Base-by-base conservation (phyloP, 495 filamentous ascomycete genomes). In the Penicillium lagena region DNA sequence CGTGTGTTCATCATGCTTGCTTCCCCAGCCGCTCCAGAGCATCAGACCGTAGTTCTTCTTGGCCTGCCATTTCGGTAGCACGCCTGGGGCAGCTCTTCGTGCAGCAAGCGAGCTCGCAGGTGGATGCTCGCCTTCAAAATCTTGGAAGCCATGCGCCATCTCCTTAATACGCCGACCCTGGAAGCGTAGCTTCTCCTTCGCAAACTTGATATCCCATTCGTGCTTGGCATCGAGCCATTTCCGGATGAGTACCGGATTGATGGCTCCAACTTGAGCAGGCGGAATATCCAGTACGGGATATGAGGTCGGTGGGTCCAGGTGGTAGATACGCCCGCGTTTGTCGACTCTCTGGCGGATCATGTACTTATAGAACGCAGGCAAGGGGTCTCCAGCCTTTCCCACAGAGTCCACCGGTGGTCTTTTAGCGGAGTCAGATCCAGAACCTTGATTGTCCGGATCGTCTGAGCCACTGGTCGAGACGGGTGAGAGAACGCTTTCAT, bases 261-360 rank as follows among this genome's bases (percentile, higher is more conserved):
- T 74, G 7, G 86, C 73, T 8, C 91, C 91, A 27, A 97, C 75
- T 4, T 80, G 69, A 4, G 78, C 72, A 1, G 73, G 68, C 3
- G 76, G 68, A 17, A 93, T 67, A 13, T 71, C 66, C 33, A 89
- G 76, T 4, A 76, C 84, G 1, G 64, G 54, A n/a, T 90, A 74
- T 2, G 83, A 73, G 4, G 71, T 64, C 9, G 74, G 67, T 0
- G 81, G 77, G 1, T 79, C 75, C 1, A 97, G 72, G 7, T 76
- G 73, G 46, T 78, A 82, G 29, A 90, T 77, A 17, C 72, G 64
- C 9, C 91, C 91, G 56, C 88, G 78, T 11, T 85, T 78, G 49
- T 86, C 82, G 29, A 97, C 82, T 15, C 84, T 72, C 58, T 97
- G 87, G 5, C 91, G 86, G 44, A 97, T 89, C 87, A 96, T 95